These are phyloP conservation scores for Eucalyptus marginata DNA, from an alignment of 345 rosid genomes.

Conservation along the genomic window DNA sequence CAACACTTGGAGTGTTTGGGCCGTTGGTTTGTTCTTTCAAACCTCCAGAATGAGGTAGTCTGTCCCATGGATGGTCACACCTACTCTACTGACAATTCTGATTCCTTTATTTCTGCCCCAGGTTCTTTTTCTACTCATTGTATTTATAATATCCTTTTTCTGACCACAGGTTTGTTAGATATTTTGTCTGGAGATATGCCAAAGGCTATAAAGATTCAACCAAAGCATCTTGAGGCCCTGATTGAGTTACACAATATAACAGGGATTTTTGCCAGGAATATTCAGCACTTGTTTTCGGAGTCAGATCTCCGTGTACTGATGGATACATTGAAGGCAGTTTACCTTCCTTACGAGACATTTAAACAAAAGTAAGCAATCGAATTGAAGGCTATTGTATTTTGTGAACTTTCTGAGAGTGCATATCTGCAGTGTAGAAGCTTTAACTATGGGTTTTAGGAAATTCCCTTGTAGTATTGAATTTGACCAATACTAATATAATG, in stretches of 20 bases:
- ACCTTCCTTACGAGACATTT: slow-evolving; percentile 78
- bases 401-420: background rate
- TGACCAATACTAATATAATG: background rate
- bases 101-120: background rate
- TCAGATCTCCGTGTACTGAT: slow-evolving; percentile 64
- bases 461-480: background rate
- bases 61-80: background rate
- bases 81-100: background rate
- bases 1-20: background rate
- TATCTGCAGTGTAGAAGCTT: background rate
- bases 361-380: slow-evolving; percentile 62
- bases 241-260: slow-evolving; percentile 89
- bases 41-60: background rate
- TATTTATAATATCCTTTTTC: background rate
- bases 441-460: background rate
- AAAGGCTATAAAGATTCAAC: slow-evolving; percentile 82
- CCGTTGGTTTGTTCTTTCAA: background rate
- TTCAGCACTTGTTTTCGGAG: slow-evolving; percentile 86
- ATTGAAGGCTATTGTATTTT: background rate
- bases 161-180: slow-evolving; percentile 65
- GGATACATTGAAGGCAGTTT: slow-evolving; percentile 84
- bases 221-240: slow-evolving; percentile 86
- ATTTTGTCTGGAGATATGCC: slow-evolving; percentile 85
- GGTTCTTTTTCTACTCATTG: background rate
- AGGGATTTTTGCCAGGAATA: slow-evolving; percentile 76